Conservation (phyloP, 2,329 filamentous ascomycete species). For the Nemania bipapillata region DNA sequence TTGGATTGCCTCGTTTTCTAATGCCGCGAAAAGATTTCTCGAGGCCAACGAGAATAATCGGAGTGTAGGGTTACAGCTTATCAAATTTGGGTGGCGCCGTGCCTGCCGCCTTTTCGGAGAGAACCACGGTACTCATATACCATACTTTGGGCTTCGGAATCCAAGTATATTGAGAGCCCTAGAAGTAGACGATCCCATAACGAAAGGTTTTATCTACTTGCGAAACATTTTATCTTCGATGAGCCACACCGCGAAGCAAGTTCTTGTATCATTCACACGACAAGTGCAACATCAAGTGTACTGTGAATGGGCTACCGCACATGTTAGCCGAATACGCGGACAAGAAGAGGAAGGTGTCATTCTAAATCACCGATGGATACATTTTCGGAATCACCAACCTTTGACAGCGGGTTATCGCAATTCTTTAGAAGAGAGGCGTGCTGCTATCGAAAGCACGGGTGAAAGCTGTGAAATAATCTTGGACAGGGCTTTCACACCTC, state of each 20-base stretch:
- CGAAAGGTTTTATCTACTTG: slow-evolving; percentile 12
- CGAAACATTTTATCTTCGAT: neutral
- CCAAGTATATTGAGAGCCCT: slow-evolving; percentile 6
- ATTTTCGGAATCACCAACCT: neutral
- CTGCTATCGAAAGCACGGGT: neutral
- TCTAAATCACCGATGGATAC: neutral
- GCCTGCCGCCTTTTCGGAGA: neutral
- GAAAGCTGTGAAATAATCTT: neutral
- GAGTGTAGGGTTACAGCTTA: slow-evolving; percentile 5
- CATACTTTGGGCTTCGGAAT: slow-evolving; percentile 17
- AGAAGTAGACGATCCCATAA: slow-evolving; percentile 1
- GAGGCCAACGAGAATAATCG: neutral
- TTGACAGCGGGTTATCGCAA: neutral
- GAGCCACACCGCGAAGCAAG: neutral
- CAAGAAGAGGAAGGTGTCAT: neutral
- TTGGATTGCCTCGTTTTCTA: slow-evolving; percentile 6
- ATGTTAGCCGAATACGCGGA: neutral
- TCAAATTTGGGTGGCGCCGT: slow-evolving; percentile 24
- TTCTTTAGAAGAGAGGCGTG: neutral
- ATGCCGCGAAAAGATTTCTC: neutral
- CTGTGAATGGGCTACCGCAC: neutral
- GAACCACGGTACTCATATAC: neutral
- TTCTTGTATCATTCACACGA: neutral
- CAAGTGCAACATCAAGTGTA: neutral
- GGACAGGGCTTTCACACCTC: neutral